These are phyloP conservation scores for Diaporthe australafricana DNA, from an alignment of 2,329 filamentous ascomycete genomes.

Conservation along the genomic window DNA sequence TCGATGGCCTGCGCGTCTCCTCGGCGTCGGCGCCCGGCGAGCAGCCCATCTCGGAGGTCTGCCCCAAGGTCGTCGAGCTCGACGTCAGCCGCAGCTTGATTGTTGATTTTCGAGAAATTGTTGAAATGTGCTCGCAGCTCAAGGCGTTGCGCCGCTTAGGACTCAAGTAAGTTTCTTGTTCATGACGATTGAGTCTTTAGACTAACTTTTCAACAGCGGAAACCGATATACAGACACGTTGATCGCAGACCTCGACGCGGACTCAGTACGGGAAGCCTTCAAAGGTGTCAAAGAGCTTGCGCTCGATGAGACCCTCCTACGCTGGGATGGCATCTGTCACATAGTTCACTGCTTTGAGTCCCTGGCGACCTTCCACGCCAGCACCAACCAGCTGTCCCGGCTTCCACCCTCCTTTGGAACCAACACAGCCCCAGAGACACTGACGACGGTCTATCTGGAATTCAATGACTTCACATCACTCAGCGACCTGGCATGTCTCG, in stretches of 20 bases:
- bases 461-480: conserved; percentile 76
- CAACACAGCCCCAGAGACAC: conserved; percentile 57
- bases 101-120: conserved; percentile 73
- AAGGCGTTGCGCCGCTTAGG: conserved; percentile 74
- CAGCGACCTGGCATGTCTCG: conserved; percentile 66
- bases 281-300: conserved; percentile 68
- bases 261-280: conserved; percentile 55
- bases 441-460: conserved; percentile 76
- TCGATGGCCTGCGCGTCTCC: conserved; percentile 79
- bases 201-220: conserved; percentile 63
- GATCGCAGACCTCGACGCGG: conserved; percentile 49
- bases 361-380: conserved; percentile 62
- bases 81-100: conserved; percentile 90
- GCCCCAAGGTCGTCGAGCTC: conserved; percentile 78
- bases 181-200: background rate
- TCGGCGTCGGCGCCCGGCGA: conserved; percentile 49
- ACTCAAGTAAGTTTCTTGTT: conserved; percentile 70
- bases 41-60: conserved; percentile 60
- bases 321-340: conserved; percentile 72
- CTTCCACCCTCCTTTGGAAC: conserved; percentile 39
- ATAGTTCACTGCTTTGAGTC: conserved; percentile 65
- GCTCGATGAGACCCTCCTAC: conserved; percentile 74
- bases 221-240: conserved; percentile 72
- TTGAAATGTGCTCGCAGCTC: conserved; percentile 77
- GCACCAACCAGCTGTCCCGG: conserved; percentile 67